Base-by-base conservation (phyloP, 2,329 filamentous ascomycete genomes). In the Aspergillus nomiae region DNA sequence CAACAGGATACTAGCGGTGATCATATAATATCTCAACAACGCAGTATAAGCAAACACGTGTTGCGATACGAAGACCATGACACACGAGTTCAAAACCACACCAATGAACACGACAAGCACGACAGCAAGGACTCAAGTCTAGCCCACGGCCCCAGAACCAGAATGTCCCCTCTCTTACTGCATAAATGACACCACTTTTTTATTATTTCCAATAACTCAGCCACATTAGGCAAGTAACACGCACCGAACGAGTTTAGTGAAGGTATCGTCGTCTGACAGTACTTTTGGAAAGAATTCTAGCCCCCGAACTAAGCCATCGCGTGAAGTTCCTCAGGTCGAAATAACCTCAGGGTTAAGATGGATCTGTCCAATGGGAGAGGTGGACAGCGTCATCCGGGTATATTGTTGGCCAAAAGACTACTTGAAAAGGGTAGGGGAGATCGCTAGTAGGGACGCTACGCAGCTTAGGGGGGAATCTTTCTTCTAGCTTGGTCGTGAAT, bases 31-130 rank as follows among this genome's bases (percentile, higher is more conserved):
- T 19, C 14, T 10, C 28, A 28, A n/a, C 41, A 50, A 19, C 21
- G 28, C 32, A 55, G 30, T 38, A 38, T 38, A 38, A 26, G n/a
- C 51, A 36, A 55, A 55, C 51, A 55, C 51, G 51, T 55, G 51
- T 55, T 55, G 14, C 14, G 32, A 55, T 55, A 55, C 51, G 51
- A 55, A 41, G 51, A 38, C 45, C 45, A 24, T 24, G 32, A 32
- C 32, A 24, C 12, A 36, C 10, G 14, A 21, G 9, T 55, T 19
- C 21, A 38, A 54, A 38, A 55, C 51, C 9, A 36, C n/a, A n/a
- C 51, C 51, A 38, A 55, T 55, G 51, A 55, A n/a, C 6, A 38
- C 21, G 16, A 8, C 32, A 38, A 36, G 32, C 34, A 38, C 11
- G 32, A 55, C 32, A 38, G 51, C 3, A 54, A 41, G 38, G 38